Evolutionary conservation across 2,329 filamentous ascomycete genomes (phyloP), one percentile per base, ranked within the genome.

Genomic region (Pseudogymnoascus sp.): DNA sequence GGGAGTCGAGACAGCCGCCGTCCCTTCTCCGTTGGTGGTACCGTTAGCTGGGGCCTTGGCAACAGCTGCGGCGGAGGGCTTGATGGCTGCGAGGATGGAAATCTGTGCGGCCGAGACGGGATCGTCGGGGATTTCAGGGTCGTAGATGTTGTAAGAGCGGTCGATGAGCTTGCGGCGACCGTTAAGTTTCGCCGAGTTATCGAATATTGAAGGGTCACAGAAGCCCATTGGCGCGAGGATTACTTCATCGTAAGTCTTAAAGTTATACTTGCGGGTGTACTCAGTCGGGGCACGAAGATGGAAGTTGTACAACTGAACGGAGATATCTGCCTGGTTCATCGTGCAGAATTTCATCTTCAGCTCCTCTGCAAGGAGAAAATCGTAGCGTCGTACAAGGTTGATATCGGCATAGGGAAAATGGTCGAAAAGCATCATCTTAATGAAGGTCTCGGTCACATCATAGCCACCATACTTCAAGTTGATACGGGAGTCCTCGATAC

Each of bases 361-460:
- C 77, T 99, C 95, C 75, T 99, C 95, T 1, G 93, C 93, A 24
- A 99, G 81, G 38, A 97, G 77, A 69, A 93, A 97, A 74, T 99
- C 95, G 71, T 97, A 96, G 59, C 95, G 86, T 62, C 92, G 84
- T 74, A 86, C 87, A 29, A 99, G 80, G 72, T 99, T 96, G 77
- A 99, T 96, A 19, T 97, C 93, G 59, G 89, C 84, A 74, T 99
- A 99, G 4, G 96, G 93, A 70, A 99, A 97, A 70, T 95, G 89
- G 74, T 97, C 93, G 75, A 89, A 92, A 2, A 99, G 84, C 89
- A 97, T 92, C 93, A 97, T 97, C 77, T 95, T 96, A 74, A 96
- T 83, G 71, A 99, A 97, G 0, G 91, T 90, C 70, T 96, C 91
- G 0, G 95, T 97, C 38, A 97, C 89, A 74, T 99, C 95, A 70